A percentile compares a stretch with the other conserved stretches of the same genome.
These are phyloP conservation scores for Pseudozyma thailandica DNA, from an alignment of 1,284 basidiomycete species.

Conservation along the genomic window DNA sequence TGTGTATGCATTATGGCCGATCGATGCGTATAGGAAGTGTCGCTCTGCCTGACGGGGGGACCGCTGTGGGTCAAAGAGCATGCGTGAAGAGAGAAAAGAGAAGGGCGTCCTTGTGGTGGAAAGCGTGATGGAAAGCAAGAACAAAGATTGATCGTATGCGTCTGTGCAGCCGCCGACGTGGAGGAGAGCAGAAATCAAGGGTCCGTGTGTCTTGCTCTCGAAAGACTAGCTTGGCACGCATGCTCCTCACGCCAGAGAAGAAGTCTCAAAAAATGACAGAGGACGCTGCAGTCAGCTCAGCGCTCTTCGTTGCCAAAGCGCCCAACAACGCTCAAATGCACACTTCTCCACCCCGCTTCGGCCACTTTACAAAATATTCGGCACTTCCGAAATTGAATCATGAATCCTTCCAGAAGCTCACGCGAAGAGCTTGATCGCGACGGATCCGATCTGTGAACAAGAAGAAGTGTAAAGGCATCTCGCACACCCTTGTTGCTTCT, in stretches of 20 bases:
- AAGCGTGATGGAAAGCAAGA: neutral
- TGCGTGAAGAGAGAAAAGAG: no score
- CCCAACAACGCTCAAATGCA: no score
- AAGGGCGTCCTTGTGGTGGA: no score
- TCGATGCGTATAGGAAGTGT: neutral
- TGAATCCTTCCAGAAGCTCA: neutral
- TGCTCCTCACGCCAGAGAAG: no score
- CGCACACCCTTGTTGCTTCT: no score
- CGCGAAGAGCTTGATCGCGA: neutral
- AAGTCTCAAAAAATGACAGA: no score
- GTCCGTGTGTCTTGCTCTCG: slow-evolving; percentile 1
- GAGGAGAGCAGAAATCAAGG: neutral
- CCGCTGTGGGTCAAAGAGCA: no score
- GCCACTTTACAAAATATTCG: slow-evolving; percentile 9
- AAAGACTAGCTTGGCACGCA: no score
- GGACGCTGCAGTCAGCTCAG: neutral
- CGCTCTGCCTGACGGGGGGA: neutral
- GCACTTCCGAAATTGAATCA: slow-evolving; percentile 8
- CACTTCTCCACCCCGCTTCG: slow-evolving; percentile 2
- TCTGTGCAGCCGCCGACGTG: neutral
- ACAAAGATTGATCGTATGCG: neutral
- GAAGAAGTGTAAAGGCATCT: no score
- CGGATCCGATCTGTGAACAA: neutral
- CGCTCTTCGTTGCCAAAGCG: no score
- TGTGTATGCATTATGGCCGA: neutral